Evolutionary conservation across 1,139 yeast genomes (phyloP), one percentile per base, ranked within the genome.

Genomic region (Zygosaccharomyces sapae): DNA sequence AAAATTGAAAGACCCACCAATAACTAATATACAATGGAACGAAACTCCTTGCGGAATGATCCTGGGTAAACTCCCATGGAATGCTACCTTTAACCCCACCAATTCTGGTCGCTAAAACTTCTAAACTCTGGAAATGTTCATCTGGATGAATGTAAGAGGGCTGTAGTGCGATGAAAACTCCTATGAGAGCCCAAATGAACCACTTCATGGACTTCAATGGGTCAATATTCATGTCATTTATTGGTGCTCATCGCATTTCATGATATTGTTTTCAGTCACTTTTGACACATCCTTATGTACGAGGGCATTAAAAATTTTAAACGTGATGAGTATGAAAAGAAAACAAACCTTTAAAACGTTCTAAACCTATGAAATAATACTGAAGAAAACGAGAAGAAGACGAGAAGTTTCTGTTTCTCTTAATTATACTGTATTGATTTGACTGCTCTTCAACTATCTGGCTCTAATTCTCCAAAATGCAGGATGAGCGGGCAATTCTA

Each of bases 141-240:
- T 94, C 99, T 0, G 98, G 98, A 58, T 94, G 99, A 42, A 94
- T 82, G 63, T 94, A 94, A 0, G 97, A 87, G 37, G 85, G 76
- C 43, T 85, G 80, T 1, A 86, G 64, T 0, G 87, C 81, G 41
- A 88, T 70, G 27, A 77, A 68, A 33, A 85, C 69, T 66, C 86
- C 86, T 74, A 56, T 13, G 22, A 30, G 22, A n/a, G 25, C 18
- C 40, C 40, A 37, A 7, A 24, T n/a, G 6, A 22, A 37, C 30
- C 40, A 37, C 9, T 30, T 9, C 36, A 31, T 31, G 3, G 16
- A 30, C 40, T 13, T 7, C 18, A 12, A 12, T n/a, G 27, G 3
- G 18, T 12, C 10, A 7, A 8, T 6, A 37, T 36, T 5, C 8
- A 9, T 12, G 3, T 12, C 7, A 6, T 37, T 6, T 6, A 37